A percentile compares a stretch with the other conserved stretches of the same genome.
phyloP scores from a whole-genome alignment of 345 rosid species.

The Brassica nigra region DNA sequence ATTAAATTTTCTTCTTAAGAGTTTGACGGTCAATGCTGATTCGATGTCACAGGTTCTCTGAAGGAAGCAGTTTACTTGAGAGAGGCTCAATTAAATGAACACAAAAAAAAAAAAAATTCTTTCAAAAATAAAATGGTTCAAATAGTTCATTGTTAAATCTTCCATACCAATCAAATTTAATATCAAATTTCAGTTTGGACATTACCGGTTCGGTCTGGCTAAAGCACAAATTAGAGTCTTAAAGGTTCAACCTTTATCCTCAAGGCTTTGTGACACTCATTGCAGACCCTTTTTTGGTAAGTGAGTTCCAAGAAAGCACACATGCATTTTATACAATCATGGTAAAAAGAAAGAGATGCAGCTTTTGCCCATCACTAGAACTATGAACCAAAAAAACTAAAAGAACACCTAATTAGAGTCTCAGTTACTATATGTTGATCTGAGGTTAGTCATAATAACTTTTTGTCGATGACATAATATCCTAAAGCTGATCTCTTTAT shows the following conservation, averaged over 20 bases:
- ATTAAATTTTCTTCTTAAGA: too few species aligned
- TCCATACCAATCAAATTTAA: neutral
- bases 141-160: neutral
- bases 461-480: slow-evolving; percentile 31
- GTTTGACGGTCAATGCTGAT: neutral
- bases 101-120: neutral
- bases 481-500: slow-evolving; percentile 18
- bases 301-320: neutral
- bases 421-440: slow-evolving; percentile 15
- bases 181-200: neutral
- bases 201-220: neutral
- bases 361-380: neutral
- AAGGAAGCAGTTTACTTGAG: neutral
- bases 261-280: neutral
- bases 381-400: neutral
- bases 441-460: slow-evolving; percentile 19
- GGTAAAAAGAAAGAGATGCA: neutral
- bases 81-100: neutral
- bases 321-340: neutral
- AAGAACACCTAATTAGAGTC: neutral
- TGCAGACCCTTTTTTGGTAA: neutral
- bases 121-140: neutral
- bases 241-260: neutral
- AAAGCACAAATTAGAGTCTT: neutral
- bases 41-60: too few species aligned